These are phyloP conservation scores for Eimeria praecox DNA, from an alignment of 169 alveolate species.

Conservation along the genomic window DNA sequence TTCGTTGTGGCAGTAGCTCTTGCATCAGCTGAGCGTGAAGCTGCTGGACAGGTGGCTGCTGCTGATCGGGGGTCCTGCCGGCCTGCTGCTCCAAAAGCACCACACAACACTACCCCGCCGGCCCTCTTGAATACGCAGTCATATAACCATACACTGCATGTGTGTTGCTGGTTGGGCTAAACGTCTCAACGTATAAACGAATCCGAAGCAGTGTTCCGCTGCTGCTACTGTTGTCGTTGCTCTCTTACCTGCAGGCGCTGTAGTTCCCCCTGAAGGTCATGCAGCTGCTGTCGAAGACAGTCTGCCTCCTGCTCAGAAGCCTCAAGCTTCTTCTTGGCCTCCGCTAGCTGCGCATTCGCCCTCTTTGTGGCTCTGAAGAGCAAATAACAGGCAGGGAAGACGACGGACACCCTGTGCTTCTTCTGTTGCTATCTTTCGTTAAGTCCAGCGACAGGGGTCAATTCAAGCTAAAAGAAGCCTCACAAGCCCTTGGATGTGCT, in stretches of 20 bases:
- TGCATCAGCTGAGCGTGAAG: not conserved
- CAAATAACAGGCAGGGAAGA: not conserved
- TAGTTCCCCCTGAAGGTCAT: conserved; percentile 38
- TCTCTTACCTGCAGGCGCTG: not conserved
- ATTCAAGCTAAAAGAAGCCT: not conserved
- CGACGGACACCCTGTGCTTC: not conserved
- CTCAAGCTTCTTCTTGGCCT: not conserved
- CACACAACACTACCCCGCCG: not conserved
- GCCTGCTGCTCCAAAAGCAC: conserved; percentile 26
- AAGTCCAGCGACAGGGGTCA: not conserved
- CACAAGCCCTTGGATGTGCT: too few relatives aligned
- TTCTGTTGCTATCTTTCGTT: too few relatives aligned
- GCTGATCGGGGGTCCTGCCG: not conserved
- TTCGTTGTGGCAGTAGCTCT: not conserved
- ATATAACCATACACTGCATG: not conserved
- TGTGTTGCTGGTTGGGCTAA: not conserved
- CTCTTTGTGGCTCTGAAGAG: not conserved
- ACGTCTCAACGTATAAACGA: not conserved
- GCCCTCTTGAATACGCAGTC: not conserved
- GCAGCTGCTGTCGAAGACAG: conserved; percentile 18
- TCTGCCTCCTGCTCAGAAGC: not conserved
- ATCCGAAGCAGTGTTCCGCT: not conserved
- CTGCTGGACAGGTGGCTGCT: not conserved
- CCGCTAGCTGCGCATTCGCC: not conserved
- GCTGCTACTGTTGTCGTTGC: not conserved